Conservation (phyloP, 345 rosid genomes). For the Gossypium australe region DNA sequence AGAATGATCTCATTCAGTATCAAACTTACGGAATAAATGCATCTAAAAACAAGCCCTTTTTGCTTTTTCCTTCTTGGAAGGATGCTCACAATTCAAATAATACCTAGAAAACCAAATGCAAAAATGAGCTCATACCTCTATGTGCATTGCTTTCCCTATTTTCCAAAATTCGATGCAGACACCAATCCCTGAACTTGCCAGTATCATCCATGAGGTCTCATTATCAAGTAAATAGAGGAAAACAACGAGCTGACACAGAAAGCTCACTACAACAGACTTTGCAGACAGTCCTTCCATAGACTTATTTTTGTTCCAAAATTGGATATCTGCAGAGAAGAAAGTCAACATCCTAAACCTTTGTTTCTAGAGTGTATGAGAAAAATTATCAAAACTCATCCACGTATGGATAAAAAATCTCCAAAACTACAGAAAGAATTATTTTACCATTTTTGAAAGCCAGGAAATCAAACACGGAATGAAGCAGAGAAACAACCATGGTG, state of each 20-base stretch:
- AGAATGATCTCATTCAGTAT: background rate
- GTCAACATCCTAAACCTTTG: background rate
- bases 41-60: background rate
- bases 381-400: background rate
- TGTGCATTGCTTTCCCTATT: slow-evolving; percentile 98
- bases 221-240: slow-evolving; percentile 95
- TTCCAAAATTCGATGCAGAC: slow-evolving; percentile 99
- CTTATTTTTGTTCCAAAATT: slow-evolving; percentile 99
- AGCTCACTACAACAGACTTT: slow-evolving; percentile 87
- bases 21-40: background rate
- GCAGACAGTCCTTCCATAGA: slow-evolving; percentile 99
- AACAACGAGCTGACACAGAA: slow-evolving; percentile 82
- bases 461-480: slow-evolving; percentile 55
- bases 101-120: background rate
- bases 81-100: background rate
- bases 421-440: background rate
- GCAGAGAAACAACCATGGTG: slow-evolving; percentile 86
- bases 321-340: slow-evolving; percentile 64
- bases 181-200: slow-evolving; percentile 94
- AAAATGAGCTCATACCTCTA: slow-evolving; percentile 55
- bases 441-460: slow-evolving; percentile 64
- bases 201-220: slow-evolving; percentile 99
- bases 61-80: background rate
- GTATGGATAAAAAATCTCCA: background rate
- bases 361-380: background rate